These are phyloP conservation scores for Zygosaccharomyces kombuchaensis DNA, from an alignment of 805 yeast genomes.

Conservation along the genomic window DNA sequence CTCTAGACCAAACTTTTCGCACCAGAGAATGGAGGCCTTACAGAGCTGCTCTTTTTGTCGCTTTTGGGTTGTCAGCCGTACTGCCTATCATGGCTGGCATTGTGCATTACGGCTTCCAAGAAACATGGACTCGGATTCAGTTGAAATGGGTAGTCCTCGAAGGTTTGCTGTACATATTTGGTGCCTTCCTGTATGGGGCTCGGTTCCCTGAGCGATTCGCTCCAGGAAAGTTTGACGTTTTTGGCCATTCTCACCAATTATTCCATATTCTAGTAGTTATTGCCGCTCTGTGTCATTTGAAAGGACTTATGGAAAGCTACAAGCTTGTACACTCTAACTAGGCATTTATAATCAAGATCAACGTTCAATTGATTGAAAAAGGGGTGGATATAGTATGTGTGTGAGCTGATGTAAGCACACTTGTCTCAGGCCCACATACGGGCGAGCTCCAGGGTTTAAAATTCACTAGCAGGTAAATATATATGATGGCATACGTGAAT, in stretches of 20 bases:
- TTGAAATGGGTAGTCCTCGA: slow-evolving; percentile 62
- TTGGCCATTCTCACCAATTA: slow-evolving; percentile 82
- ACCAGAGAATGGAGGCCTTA: slow-evolving; percentile 67
- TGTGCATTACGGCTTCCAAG: slow-evolving; percentile 44
- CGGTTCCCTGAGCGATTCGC: slow-evolving; percentile 69
- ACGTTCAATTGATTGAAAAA: too few species aligned
- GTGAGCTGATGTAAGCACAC: too few species aligned
- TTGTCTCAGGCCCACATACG: too few species aligned
- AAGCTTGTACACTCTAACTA: slow-evolving; percentile 40
- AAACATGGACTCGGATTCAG: slow-evolving; percentile 48
- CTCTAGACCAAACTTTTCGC: slow-evolving; percentile 64
- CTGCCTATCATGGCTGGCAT: slow-evolving; percentile 63
- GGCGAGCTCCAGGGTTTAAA: too few species aligned
- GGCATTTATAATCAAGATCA: neutral
- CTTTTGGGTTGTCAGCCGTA: slow-evolving; percentile 74
- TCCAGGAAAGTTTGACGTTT: slow-evolving; percentile 62
- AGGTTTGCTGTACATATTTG: slow-evolving; percentile 69
- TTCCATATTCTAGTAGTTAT: slow-evolving; percentile 74
- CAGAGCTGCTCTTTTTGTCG: slow-evolving; percentile 72
- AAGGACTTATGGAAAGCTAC: slow-evolving; percentile 56
- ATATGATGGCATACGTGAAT: too few species aligned
- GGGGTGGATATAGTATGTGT: too few species aligned
- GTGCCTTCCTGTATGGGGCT: slow-evolving; percentile 74
- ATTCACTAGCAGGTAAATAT: too few species aligned
- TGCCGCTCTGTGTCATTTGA: slow-evolving; percentile 72